These are phyloP conservation scores for Pseudogymnoascus sp. DNA, from an alignment of 2,329 filamentous ascomycete genomes.

Conservation along the genomic window DNA sequence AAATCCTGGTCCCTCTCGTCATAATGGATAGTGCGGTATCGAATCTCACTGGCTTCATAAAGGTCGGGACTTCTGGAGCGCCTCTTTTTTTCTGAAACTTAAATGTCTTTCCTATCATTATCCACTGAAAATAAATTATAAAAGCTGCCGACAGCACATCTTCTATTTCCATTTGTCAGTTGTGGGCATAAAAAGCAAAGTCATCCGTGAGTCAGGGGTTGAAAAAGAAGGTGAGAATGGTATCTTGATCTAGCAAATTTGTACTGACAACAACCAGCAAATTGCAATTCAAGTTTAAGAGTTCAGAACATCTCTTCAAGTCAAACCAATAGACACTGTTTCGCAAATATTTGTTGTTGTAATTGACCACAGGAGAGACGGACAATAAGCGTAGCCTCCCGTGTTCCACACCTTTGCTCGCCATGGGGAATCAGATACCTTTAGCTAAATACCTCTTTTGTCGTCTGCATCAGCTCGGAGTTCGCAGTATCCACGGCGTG, in stretches of 20 bases:
- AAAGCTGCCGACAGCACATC: neutral
- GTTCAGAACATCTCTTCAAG: neutral
- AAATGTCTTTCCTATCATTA: neutral
- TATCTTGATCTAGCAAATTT: neutral
- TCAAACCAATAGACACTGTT: neutral
- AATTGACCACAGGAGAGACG: neutral
- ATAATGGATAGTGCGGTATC: neutral
- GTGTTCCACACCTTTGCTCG: neutral
- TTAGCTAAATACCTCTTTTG: slow-evolving; percentile 31
- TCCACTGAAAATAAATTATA: neutral
- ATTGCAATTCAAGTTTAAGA: neutral
- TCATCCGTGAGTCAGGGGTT: neutral
- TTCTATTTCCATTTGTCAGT: neutral
- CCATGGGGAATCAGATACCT: neutral
- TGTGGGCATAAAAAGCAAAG: neutral
- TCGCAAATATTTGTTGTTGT: neutral
- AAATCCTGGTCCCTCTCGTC: neutral
- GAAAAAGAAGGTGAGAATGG: neutral
- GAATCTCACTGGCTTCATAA: neutral
- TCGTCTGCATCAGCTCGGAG: slow-evolving; percentile 35
- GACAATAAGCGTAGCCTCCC: neutral
- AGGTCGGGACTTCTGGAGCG: neutral
- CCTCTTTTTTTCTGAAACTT: neutral
- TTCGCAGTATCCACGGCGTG: slow-evolving; percentile 39
- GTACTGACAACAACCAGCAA: neutral